Evolutionary conservation across 176 grass and related monocot genomes (phyloP).

Genomic region (Cocos nucifera): DNA sequence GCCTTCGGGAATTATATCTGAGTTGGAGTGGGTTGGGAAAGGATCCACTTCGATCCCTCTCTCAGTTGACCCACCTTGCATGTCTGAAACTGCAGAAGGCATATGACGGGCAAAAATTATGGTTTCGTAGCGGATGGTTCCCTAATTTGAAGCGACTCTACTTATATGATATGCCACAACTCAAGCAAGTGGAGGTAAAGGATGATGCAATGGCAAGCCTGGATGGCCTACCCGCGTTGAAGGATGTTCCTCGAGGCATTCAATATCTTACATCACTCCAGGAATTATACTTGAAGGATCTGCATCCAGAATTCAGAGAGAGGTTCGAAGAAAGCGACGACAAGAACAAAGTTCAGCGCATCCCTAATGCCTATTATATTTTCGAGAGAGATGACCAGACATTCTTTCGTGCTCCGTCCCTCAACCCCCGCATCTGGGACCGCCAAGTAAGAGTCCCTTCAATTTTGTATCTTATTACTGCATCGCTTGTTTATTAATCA

Average conservation of each 20-base stretch:
- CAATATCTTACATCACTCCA: background rate
- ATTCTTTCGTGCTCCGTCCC: no score
- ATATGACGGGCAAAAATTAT: background rate
- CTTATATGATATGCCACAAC: background rate
- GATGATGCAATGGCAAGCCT: background rate
- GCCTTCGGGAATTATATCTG: constrained; percentile 8
- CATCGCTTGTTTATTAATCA: no score
- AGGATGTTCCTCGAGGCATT: background rate
- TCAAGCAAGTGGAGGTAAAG: background rate
- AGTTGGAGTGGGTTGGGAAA: constrained; percentile 25
- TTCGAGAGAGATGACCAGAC: no score
- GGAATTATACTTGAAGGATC: no score
- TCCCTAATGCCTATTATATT: background rate
- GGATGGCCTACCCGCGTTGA: background rate
- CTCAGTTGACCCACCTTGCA: constrained; percentile 25
- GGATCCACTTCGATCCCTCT: constrained; percentile 22
- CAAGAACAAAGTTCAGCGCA: background rate
- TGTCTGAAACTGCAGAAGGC: background rate
- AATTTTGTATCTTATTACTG: no score
- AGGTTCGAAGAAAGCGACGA: background rate
- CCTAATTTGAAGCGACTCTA: background rate
- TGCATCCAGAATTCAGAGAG: no score
- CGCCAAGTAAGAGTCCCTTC: no score
- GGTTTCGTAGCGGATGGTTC: background rate
- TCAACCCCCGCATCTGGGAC: no score